Percentiles rank a stretch among this genome's conserved stretches.
phyloP scores from a whole-genome alignment of 805 yeast genomes.

The Candida michaelii region DNA sequence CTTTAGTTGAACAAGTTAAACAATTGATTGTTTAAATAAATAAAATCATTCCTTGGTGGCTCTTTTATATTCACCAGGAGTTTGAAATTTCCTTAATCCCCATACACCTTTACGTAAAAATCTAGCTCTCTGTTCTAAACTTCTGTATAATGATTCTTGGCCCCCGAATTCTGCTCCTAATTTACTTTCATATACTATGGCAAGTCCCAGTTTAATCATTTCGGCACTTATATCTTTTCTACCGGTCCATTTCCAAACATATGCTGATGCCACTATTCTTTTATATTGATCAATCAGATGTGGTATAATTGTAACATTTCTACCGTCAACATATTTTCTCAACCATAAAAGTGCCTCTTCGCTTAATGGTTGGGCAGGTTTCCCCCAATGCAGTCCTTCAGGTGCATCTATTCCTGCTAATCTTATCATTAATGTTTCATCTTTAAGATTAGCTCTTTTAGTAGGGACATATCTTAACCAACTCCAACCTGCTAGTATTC shows the following conservation, averaged over 20 bases:
- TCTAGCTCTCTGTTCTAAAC: conserved; percentile 63
- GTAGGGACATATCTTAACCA: conserved; percentile 75
- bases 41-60: conserved; percentile 23
- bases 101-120: conserved; percentile 64
- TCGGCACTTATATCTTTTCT: conserved; percentile 80
- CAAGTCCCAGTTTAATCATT: conserved; percentile 82
- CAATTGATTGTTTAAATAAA: conserved; percentile 1
- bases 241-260: conserved; percentile 57
- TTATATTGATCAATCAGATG: conserved; percentile 84
- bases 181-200: conserved; percentile 83
- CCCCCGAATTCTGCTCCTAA: conserved; percentile 85
- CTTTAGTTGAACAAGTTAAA: conserved; percentile 23
- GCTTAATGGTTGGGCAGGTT: conserved; percentile 84
- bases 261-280: conserved; percentile 80
- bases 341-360: conserved; percentile 86
- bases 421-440: conserved; percentile 75
- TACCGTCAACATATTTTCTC: conserved; percentile 60
- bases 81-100: conserved; percentile 51
- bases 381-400: conserved; percentile 91
- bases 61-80: conserved; percentile 81
- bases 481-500: conserved; percentile 86
- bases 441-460: conserved; percentile 45
- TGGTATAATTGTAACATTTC: conserved; percentile 72
- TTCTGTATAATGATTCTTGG: conserved; percentile 56
- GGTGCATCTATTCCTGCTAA: conserved; percentile 97